These are phyloP conservation scores for Termitomyces sp. DNA, from an alignment of 768 basidiomycete species.

Conservation along the genomic window DNA sequence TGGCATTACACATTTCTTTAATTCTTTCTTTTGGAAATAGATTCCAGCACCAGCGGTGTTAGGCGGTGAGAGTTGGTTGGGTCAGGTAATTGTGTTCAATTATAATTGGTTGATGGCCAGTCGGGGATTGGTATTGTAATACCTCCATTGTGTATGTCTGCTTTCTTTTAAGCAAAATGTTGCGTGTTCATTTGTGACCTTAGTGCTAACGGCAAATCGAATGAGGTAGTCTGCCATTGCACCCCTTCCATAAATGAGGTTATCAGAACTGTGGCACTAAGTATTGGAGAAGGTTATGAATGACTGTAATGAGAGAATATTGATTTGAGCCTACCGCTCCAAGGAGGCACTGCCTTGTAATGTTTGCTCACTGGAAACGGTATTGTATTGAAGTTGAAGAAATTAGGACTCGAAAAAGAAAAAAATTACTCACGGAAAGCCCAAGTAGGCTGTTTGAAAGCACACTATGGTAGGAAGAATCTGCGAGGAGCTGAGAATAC, in stretches of 20 bases:
- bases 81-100: no score
- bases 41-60: no score
- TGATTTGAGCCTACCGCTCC: conserved; percentile 30
- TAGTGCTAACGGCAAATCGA: conserved; percentile 32
- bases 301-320: background rate
- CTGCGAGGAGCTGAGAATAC: conserved; percentile 47
- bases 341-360: conserved; percentile 34
- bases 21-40: no score
- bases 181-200: conserved; percentile 9
- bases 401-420: no score
- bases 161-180: no score
- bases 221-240: conserved; percentile 43
- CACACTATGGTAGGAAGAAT: conserved; percentile 35
- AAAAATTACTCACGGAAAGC: conserved; percentile 26
- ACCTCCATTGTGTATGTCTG: no score
- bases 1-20: no score
- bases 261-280: conserved; percentile 35
- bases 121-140: no score
- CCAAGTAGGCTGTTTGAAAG: conserved; percentile 38
- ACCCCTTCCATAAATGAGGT: conserved; percentile 32
- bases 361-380: conserved; percentile 38
- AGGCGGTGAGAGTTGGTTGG: no score
- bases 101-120: no score
- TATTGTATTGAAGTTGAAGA: conserved; percentile 5
- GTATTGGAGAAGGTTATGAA: conserved; percentile 8